Base-by-base conservation (phyloP, 2,329 filamentous ascomycete genomes). In the Penicillium sp. region DNA sequence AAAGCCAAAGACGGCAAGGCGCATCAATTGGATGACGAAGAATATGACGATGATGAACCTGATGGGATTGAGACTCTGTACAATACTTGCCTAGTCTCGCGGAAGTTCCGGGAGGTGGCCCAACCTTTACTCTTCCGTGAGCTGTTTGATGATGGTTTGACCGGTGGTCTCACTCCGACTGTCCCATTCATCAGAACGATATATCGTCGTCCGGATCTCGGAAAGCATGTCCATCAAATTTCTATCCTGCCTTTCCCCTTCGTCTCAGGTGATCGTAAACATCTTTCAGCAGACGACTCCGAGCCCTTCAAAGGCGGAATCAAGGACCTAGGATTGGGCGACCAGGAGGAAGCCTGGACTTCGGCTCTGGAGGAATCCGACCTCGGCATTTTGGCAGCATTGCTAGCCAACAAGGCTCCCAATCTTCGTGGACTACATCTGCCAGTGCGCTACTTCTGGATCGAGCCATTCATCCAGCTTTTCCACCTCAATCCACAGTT, bases 71-170 rank as follows among this genome's bases (percentile, higher is more conserved):
- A 50, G 3, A 28, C 21, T 40, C 29, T 63, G 26, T 37, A 32
- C 39, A 54, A 53, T 29, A 10, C 53, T 9, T 63, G 60, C 19
- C 45, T 61, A 21, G 60, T 62, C 17, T 61, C 54, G 6, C 55
- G 38, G 12, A 37, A 38, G 22, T 56, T 60, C 21, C 52, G 60
- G 15, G 53, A 56, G 3, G 26, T 62, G 7, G 55, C 55, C 2
- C 60, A 63, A 34, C 59, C 60, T 38, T 32, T 61, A n/a, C 41
- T 63, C 10, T 61, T 57, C 39, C 40, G 44, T 10, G 10, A 56
- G 5, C 51, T 61, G 22, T 29, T 24, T 19, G 55, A 62, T 31
- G 46, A 51, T 21, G 32, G 31, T n/a, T 7, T 43, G 12, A 13
- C 12, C 12, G 43, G 43, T 4, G 33, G 45, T 33, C n/a, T 48